phyloP scores from a whole-genome alignment of 192 early-diverging fungal genomes.

The Backusella australiensis region DNA sequence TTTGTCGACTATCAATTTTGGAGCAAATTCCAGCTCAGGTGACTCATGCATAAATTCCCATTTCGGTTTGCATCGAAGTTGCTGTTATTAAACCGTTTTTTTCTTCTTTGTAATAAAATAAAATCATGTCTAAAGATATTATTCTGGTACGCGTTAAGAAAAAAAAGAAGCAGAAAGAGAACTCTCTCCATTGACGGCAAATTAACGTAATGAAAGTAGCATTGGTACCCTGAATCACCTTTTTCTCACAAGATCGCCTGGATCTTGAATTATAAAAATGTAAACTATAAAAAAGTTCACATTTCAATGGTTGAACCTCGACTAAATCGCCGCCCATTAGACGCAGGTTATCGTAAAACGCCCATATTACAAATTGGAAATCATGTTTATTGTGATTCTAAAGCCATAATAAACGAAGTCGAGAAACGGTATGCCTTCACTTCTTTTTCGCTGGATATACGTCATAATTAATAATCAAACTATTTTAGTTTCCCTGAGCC shows the following conservation, averaged over 20 bases:
- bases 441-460: not conserved
- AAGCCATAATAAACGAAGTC: slow-evolving; percentile 20
- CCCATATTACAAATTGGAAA: slow-evolving; percentile 31
- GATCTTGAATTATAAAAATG: slow-evolving; percentile 22
- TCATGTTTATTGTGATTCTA: slow-evolving; percentile 27
- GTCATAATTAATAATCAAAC: not conserved
- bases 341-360: slow-evolving; percentile 34
- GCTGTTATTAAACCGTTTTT: too few species aligned
- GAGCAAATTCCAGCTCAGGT: too few species aligned
- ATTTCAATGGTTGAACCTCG: slow-evolving; percentile 12
- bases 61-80: too few species aligned
- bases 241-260: slow-evolving; percentile 12
- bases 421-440: slow-evolving; percentile 9
- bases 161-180: not conserved
- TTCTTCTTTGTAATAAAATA: not conserved
- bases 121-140: not conserved
- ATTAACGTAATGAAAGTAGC: not conserved
- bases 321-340: slow-evolving; percentile 21
- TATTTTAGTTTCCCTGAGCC: slow-evolving; percentile 17
- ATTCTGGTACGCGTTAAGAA: not conserved
- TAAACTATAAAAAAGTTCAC: slow-evolving; percentile 12
- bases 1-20: too few species aligned
- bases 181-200: not conserved
- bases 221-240: slow-evolving; percentile 5
- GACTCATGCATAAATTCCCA: too few species aligned